Conservation (phyloP, 1,284 basidiomycete species). For the Ustilago loliicola region DNA sequence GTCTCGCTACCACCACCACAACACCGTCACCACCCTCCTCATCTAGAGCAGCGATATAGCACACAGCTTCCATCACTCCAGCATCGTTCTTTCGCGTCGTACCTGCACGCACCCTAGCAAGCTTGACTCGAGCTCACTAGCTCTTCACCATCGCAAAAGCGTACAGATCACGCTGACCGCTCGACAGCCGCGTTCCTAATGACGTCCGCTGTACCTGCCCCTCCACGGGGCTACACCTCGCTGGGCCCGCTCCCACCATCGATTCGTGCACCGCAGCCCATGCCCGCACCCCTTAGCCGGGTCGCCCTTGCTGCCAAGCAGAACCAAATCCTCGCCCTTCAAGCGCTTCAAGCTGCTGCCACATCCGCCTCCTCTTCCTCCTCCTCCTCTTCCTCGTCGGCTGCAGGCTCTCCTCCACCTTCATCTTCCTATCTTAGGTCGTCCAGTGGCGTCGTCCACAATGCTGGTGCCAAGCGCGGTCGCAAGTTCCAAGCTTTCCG, state of each 20-base stretch:
- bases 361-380: conserved; percentile 26
- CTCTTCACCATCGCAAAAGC: conserved; percentile 1
- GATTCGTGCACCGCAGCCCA: conserved; percentile 35
- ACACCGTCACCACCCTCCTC: not conserved
- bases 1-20: conserved; percentile 2
- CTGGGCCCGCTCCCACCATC: conserved; percentile 22
- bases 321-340: conserved; percentile 51
- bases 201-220: conserved; percentile 37
- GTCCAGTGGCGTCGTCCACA: conserved; percentile 15
- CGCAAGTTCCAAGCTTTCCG: conserved; percentile 52
- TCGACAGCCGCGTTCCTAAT: conserved; percentile 6
- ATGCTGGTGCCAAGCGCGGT: conserved; percentile 29
- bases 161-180: not conserved
- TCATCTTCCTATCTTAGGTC: conserved; percentile 25
- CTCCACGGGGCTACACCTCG: conserved; percentile 31
- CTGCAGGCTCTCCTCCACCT: conserved; percentile 40
- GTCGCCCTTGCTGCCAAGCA: conserved; percentile 49
- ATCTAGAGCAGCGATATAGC: not conserved
- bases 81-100: not conserved
- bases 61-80: not conserved
- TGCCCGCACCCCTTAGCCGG: conserved; percentile 49
- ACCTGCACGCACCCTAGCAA: not conserved
- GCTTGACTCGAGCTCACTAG: not conserved
- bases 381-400: conserved; percentile 43
- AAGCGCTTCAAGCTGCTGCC: conserved; percentile 49